Percentiles rank a stretch among this genome's conserved stretches.
Conservation (phyloP, 169 alveolate species). For the Plasmodium gallinaceum region DNA sequence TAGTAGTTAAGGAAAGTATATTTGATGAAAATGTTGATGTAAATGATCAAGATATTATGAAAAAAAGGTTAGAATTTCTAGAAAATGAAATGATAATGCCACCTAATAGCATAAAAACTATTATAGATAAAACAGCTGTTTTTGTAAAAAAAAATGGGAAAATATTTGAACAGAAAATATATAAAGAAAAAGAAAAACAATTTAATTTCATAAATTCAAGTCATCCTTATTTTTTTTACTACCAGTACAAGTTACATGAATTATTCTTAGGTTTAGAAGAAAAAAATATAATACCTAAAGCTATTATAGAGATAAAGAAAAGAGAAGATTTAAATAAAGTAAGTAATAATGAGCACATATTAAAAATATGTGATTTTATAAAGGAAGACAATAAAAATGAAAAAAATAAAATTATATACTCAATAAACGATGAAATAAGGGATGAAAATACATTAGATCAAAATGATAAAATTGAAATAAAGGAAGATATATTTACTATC, state of each 20-base stretch:
- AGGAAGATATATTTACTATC: slow-evolving; percentile 84
- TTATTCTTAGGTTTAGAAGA: slow-evolving; percentile 69
- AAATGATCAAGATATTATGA: slow-evolving; percentile 28
- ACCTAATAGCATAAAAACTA: slow-evolving; percentile 89
- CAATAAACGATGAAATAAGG: slow-evolving; percentile 39
- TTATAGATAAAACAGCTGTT: slow-evolving; percentile 93
- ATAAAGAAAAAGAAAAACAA: slow-evolving; percentile 85
- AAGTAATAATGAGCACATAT: slow-evolving; percentile 74
- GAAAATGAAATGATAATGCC: slow-evolving; percentile 88
- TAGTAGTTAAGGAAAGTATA: slow-evolving; percentile 38
- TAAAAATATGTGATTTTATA: slow-evolving; percentile 78
- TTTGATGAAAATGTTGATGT: slow-evolving; percentile 70
- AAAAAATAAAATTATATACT: slow-evolving; percentile 73
- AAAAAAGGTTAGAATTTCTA: slow-evolving; percentile 38
- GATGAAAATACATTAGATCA: slow-evolving; percentile 26
- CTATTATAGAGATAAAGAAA: slow-evolving; percentile 81
- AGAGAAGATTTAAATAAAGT: slow-evolving; percentile 75
- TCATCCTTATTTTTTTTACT: slow-evolving; percentile 90
- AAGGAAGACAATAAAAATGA: slow-evolving; percentile 79
- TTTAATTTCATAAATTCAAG: slow-evolving; percentile 88
- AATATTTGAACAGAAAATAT: slow-evolving; percentile 89
- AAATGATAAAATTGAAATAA: slow-evolving; percentile 41
- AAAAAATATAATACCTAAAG: slow-evolving; percentile 74
- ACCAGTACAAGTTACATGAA: slow-evolving; percentile 87
- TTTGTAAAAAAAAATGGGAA: slow-evolving; percentile 94